Evolutionary conservation across 345 rosid species (phyloP).

Genomic region (Heritiera littoralis): DNA sequence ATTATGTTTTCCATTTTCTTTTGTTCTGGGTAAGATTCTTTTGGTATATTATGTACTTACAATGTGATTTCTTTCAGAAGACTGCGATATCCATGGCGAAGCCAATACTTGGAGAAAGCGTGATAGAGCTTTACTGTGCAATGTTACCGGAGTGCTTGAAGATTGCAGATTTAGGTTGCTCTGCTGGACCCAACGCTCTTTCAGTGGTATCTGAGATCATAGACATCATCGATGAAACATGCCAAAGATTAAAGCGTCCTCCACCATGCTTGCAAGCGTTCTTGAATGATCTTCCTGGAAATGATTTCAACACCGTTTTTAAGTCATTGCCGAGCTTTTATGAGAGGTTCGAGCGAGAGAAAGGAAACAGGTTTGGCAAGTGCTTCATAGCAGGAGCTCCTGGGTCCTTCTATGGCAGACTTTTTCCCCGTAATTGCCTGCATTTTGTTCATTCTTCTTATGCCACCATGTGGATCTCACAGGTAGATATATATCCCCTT

Average conservation of each 20-base stretch:
- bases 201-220: conserved; percentile 19
- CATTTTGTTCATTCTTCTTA: conserved; percentile 33
- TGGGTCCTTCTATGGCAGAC: conserved; percentile 33
- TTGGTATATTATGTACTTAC: not conserved
- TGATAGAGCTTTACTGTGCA: conserved; percentile 11
- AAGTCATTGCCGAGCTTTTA: conserved; percentile 27
- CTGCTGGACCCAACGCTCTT: conserved; percentile 29
- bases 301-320: conserved; percentile 31
- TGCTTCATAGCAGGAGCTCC: conserved; percentile 26
- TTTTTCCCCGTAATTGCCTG: conserved; percentile 20
- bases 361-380: conserved; percentile 11
- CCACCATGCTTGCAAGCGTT: conserved; percentile 22
- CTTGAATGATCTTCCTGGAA: conserved; percentile 36
- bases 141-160: conserved; percentile 18
- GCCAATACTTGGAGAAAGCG: conserved; percentile 5
- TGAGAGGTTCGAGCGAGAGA: conserved; percentile 9
- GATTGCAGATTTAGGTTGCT: conserved; percentile 36
- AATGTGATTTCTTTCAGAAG: not conserved
- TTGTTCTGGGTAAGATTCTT: not conserved
- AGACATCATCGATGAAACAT: not conserved
- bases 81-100: too few species aligned
- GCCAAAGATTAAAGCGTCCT: not conserved
- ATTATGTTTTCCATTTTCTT: not conserved
- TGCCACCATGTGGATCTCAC: conserved; percentile 23
- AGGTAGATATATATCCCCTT: not conserved